phyloP scores from a whole-genome alignment of 345 rosid species.

The Heritiera fomes region DNA sequence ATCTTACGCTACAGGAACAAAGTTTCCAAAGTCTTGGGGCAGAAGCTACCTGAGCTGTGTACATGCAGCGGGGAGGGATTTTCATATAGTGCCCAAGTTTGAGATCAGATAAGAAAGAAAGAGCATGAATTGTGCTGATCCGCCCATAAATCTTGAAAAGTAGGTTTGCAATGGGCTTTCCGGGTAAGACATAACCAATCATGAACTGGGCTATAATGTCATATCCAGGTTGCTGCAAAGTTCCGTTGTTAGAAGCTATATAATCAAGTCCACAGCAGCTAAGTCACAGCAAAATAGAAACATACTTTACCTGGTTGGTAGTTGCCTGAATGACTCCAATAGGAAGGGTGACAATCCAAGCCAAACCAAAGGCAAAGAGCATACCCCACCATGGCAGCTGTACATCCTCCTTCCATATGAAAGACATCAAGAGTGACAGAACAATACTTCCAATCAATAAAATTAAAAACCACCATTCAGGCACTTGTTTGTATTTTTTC shows the following conservation, averaged over 20 bases:
- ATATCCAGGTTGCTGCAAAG: conserved; percentile 95
- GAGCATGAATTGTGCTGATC: conserved; percentile 93
- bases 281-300: not conserved
- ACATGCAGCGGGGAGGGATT: conserved; percentile 98
- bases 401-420: conserved; percentile 73
- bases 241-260: not conserved
- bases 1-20: not conserved
- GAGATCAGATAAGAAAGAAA: conserved; percentile 95
- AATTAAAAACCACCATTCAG: conserved; percentile 86
- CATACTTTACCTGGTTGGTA: conserved; percentile 74
- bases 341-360: conserved; percentile 92
- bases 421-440: conserved; percentile 70
- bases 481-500: conserved; percentile 85
- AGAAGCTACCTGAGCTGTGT: conserved; percentile 73
- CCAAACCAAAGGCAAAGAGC: conserved; percentile 85
- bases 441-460: conserved; percentile 59
- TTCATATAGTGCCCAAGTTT: conserved; percentile 99
- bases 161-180: conserved; percentile 92
- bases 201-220: conserved; percentile 98
- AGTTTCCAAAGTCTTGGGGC: not conserved
- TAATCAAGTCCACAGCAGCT: not conserved
- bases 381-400: conserved; percentile 97
- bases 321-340: conserved; percentile 99
- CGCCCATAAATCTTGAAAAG: conserved; percentile 96
- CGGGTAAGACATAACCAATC: conserved; percentile 84